phyloP scores from a whole-genome alignment of 371 early-diverging fungal genomes.

The Haplosporangium sp. region DNA sequence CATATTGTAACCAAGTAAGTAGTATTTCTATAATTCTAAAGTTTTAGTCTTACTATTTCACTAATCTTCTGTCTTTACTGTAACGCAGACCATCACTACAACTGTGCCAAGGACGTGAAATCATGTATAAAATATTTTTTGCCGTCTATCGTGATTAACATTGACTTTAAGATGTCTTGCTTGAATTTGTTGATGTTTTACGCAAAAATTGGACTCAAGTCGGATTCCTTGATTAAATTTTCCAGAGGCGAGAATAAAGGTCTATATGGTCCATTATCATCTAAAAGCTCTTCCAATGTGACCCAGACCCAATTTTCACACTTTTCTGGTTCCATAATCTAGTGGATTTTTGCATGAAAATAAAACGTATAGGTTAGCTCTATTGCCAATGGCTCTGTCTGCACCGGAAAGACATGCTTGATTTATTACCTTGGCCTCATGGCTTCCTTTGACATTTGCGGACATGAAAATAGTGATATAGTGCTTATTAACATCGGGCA shows the following conservation, averaged over 20 bases:
- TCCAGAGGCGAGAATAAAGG: constrained; percentile 63
- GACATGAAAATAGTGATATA: constrained; percentile 75
- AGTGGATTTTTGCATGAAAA: neutral
- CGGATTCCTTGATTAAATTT: constrained; percentile 33
- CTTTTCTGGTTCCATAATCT: constrained; percentile 72
- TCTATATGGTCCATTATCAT: constrained; percentile 37
- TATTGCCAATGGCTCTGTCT: neutral
- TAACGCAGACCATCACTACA: constrained; percentile 38
- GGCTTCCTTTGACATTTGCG: constrained; percentile 45
- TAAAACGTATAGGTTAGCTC: neutral
- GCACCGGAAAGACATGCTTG: neutral
- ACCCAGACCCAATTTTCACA: constrained; percentile 71
- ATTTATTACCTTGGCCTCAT: constrained; percentile 20
- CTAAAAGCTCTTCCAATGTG: constrained; percentile 56
- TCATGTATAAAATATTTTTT: neutral
- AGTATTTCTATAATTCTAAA: neutral
- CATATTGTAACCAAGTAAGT: constrained; percentile 65
- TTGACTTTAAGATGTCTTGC: neutral
- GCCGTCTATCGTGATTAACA: neutral
- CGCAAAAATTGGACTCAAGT: constrained; percentile 28
- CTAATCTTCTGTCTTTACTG: neutral
- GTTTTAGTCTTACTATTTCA: neutral
- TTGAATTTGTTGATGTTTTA: neutral
- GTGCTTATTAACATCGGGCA: constrained; percentile 65
- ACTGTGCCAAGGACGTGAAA: constrained; percentile 25